phyloP scores from a whole-genome alignment of 768 basidiomycete genomes.

The Macrolepiota albuminosa region DNA sequence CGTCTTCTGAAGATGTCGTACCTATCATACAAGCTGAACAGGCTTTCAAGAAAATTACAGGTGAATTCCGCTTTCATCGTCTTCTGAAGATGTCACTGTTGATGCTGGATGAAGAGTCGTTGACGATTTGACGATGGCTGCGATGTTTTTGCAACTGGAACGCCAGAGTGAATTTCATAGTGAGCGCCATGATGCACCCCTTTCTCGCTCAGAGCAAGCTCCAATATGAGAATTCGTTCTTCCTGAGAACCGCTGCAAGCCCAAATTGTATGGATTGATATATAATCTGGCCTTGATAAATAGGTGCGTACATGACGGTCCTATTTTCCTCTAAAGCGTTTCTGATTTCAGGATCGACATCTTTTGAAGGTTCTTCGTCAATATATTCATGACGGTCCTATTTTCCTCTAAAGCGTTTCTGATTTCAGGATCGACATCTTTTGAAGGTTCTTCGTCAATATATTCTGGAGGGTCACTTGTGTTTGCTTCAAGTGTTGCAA shows the following conservation, averaged over 20 bases:
- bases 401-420: constrained; percentile 66
- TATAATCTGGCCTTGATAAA: constrained; percentile 2
- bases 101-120: not conserved
- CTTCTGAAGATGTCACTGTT: not conserved
- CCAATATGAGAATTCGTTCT: constrained; percentile 68
- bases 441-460: constrained; percentile 29
- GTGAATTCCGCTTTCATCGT: constrained; percentile 17
- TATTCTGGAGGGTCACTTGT: constrained; percentile 50
- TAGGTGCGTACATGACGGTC: constrained; percentile 54
- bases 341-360: constrained; percentile 51
- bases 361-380: constrained; percentile 25
- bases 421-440: constrained; percentile 51
- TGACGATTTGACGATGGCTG: not conserved
- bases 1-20: not conserved
- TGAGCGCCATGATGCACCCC: constrained; percentile 47
- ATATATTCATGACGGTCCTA: constrained; percentile 58
- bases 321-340: constrained; percentile 70
- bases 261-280: not conserved
- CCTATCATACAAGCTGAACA: constrained; percentile 3
- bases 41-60: constrained; percentile 13
- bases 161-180: constrained; percentile 29
- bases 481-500: constrained; percentile 57
- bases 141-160: not conserved
- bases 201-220: constrained; percentile 59
- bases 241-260: constrained; percentile 67